Percentiles rank a stretch among this genome's conserved stretches.
Evolutionary conservation across 2,329 filamentous ascomycete genomes (phyloP).

Genomic region (Falciphora oryzae): DNA sequence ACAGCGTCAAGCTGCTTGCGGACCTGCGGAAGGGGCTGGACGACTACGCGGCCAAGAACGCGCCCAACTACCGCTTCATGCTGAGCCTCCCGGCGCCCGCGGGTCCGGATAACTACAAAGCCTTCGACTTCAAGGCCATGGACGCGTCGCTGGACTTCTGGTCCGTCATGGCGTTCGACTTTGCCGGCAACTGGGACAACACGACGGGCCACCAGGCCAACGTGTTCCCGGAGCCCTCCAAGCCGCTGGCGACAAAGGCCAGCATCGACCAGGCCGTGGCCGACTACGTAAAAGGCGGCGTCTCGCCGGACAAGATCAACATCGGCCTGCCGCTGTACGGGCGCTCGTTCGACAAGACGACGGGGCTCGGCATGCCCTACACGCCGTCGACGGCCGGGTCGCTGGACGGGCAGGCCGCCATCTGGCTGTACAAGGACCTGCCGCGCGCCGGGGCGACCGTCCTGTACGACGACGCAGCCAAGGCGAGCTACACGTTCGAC

Average conservation of each 20-base stretch:
- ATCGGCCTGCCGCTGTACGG: slow-evolving; percentile 78
- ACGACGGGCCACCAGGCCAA: slow-evolving; percentile 66
- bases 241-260: slow-evolving; percentile 60
- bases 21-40: slow-evolving; percentile 32
- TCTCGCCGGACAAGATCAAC: slow-evolving; percentile 61
- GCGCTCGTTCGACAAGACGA: slow-evolving; percentile 58
- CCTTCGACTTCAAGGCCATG: slow-evolving; percentile 40
- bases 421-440: slow-evolving; percentile 78
- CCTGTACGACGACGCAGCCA: slow-evolving; percentile 48
- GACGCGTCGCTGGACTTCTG: slow-evolving; percentile 45
- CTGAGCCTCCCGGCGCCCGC: slow-evolving; percentile 49
- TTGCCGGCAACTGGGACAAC: slow-evolving; percentile 60
- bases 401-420: slow-evolving; percentile 57
- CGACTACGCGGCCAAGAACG: slow-evolving; percentile 36
- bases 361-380: slow-evolving; percentile 59
- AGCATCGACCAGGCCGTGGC: slow-evolving; percentile 59
- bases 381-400: slow-evolving; percentile 61
- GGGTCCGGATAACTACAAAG: slow-evolving; percentile 40
- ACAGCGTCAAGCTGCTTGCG: slow-evolving; percentile 36
- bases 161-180: slow-evolving; percentile 70
- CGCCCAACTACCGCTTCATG: slow-evolving; percentile 43
- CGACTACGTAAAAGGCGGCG: slow-evolving; percentile 57
- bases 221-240: slow-evolving; percentile 49
- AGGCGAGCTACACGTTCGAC: slow-evolving; percentile 70
- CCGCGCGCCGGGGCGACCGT: slow-evolving; percentile 56